Base-by-base conservation (phyloP, 768 basidiomycete genomes). In the Pilatotrama ljubarskyi region DNA sequence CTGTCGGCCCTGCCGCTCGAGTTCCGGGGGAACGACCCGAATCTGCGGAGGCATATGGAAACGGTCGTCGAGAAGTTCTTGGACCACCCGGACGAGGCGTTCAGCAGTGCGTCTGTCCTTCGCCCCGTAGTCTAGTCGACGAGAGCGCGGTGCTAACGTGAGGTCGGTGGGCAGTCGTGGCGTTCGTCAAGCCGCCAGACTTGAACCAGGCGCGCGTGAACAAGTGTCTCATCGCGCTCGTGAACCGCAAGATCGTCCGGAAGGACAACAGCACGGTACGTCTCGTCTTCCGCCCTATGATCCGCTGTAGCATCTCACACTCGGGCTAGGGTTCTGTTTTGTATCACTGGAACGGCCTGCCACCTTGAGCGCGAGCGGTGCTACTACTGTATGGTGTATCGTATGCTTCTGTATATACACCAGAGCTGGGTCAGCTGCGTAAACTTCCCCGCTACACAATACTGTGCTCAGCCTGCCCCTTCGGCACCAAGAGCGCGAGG, bases 141-240 rank as follows among this genome's bases (percentile, higher is more conserved):
- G 37, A 9, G 36, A 14, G 20, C 5, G 14, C 3, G 22, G 43
- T 0, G 46, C 5, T 51, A 40, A 54, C 18, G 20, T 17, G 35
- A 36, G 35, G n/a, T 2, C 1, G 5, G 15, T 46, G 3, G 29
- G 10, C 66, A 96, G 94, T 95, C 22, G 74, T 82, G 29, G 90
- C 93, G 56, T 79, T 95, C 55, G 82, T 95, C 65, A 80, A 79
- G 41, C 86, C 86, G 2, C 91, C 93, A 0, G 91, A 93, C 63
- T 81, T 96, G 37, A 91, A 87, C 52, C 94, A 96, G 76, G 90
- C 93, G 8, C 82, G 91, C 42, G 95, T 93, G 41, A 96, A 97
- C 73, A 95, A 93, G 71, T 96, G 93, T 66, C 79, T 98, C 37
- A 93, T 98, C 52, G 92, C 93, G 1, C 77, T 98, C 7, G 93